Percentiles rank a stretch among this genome's conserved stretches.
Evolutionary conservation across 768 basidiomycete genomes (phyloP).

Genomic region (Mycena kentingensis): DNA sequence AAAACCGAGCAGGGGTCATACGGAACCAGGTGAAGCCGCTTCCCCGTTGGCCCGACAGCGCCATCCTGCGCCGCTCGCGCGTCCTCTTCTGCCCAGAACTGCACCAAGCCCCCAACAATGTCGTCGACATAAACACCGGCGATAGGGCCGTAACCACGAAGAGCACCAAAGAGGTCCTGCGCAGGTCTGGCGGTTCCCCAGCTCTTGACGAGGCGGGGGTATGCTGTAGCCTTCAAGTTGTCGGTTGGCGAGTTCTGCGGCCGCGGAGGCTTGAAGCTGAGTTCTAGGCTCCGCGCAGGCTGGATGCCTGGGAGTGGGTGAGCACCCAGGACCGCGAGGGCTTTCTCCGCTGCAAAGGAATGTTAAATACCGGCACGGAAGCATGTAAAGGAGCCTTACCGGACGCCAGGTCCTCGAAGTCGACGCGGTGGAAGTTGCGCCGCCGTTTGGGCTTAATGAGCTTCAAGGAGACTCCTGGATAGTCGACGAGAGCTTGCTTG

Average conservation of each 20-base stretch:
- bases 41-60: not conserved
- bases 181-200: slow-evolving; percentile 6
- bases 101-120: slow-evolving; percentile 17
- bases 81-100: slow-evolving; percentile 22
- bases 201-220: slow-evolving; percentile 13
- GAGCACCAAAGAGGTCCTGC: slow-evolving; percentile 8
- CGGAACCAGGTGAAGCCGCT: not conserved
- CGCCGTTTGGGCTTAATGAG: no score
- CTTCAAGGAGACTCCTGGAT: no score
- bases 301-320: slow-evolving; percentile 7
- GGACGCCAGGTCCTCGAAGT: not conserved
- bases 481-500: no score
- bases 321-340: slow-evolving; percentile 13
- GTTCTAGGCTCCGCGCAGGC: slow-evolving; percentile 5
- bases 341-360: slow-evolving; percentile 17
- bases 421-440: not conserved
- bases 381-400: not conserved
- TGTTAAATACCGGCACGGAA: not conserved
- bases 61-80: slow-evolving; percentile 13
- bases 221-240: not conserved
- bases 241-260: not conserved
- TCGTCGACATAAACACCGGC: slow-evolving; percentile 12
- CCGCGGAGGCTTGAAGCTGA: not conserved
- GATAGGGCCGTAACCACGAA: slow-evolving; percentile 16
- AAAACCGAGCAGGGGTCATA: slow-evolving; percentile 21